These are phyloP conservation scores for Brettanomyces anomalus DNA, from an alignment of 805 yeast genomes.

Conservation along the genomic window DNA sequence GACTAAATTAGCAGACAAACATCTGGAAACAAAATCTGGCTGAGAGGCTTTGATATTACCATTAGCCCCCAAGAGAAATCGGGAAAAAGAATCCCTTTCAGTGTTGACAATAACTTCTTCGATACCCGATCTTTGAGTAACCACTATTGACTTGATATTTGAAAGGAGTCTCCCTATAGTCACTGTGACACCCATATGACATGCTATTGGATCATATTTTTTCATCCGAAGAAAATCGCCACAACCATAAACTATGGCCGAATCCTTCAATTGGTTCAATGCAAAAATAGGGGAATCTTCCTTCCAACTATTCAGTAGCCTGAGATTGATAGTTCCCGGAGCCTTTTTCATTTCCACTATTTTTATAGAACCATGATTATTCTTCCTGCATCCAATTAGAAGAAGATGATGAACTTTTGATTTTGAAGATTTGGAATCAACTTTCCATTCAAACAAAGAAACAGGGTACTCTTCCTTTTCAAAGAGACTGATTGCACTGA, in stretches of 20 bases:
- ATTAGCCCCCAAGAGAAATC: constrained; percentile 10
- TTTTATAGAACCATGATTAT: constrained; percentile 15
- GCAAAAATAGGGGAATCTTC: constrained; percentile 15
- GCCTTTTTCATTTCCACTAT: constrained; percentile 19
- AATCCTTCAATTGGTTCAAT: constrained; percentile 16
- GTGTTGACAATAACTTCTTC: constrained; percentile 19
- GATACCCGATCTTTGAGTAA: constrained; percentile 6
- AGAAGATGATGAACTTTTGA: constrained; percentile 18
- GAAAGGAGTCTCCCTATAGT: constrained; percentile 9
- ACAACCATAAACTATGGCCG: constrained; percentile 16
- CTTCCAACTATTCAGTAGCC: constrained; percentile 11
- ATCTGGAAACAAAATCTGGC: constrained; percentile 15
- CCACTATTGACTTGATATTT: constrained; percentile 16
- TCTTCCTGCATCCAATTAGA: constrained; percentile 25
- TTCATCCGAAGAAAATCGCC: constrained; percentile 10
- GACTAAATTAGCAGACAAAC: constrained; percentile 16
- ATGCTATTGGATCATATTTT: constrained; percentile 11
- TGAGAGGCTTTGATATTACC: constrained; percentile 7
- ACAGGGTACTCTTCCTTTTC: constrained; percentile 20
- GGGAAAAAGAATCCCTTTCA: constrained; percentile 19
- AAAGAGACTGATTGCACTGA: constrained; percentile 6
- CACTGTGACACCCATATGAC: constrained; percentile 15
- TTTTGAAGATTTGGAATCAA: constrained; percentile 13
- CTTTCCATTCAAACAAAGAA: constrained; percentile 27
- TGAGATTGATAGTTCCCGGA: constrained; percentile 9